These are phyloP conservation scores for Heimioporus sp. DNA, from an alignment of 768 basidiomycete genomes.

Conservation along the genomic window DNA sequence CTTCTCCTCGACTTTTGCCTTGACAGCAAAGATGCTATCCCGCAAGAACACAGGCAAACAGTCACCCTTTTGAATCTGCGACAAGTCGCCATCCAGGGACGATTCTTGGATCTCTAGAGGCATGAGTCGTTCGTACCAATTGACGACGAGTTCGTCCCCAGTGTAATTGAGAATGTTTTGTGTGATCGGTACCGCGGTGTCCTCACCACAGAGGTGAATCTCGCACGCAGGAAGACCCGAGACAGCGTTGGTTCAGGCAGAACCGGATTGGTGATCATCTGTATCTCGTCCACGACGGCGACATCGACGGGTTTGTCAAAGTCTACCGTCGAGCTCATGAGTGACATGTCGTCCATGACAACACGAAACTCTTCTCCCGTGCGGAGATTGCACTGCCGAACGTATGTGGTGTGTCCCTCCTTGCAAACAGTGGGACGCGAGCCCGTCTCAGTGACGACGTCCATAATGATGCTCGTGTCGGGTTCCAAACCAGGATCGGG, in stretches of 20 bases:
- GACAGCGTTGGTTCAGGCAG: constrained; percentile 80
- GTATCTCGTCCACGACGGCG: constrained; percentile 95
- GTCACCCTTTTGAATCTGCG: constrained; percentile 72
- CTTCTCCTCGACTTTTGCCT: constrained; percentile 62
- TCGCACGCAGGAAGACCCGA: constrained; percentile 75
- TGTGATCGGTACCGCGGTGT: constrained; percentile 84
- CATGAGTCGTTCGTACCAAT: constrained; percentile 84
- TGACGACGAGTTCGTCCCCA: constrained; percentile 78
- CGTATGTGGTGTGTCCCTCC: constrained; percentile 46
- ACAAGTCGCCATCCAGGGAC: constrained; percentile 60
- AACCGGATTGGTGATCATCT: constrained; percentile 83
- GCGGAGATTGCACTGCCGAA: constrained; percentile 74
- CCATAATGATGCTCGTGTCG: constrained; percentile 36
- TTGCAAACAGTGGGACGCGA: constrained; percentile 29
- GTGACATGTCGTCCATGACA: constrained; percentile 50
- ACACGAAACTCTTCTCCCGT: constrained; percentile 90
- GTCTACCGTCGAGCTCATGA: constrained; percentile 89
- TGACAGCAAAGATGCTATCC: constrained; percentile 70
- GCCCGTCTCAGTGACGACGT: constrained; percentile 19
- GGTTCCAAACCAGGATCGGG: constrained; percentile 38
- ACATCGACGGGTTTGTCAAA: constrained; percentile 54
- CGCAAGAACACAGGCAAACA: constrained; percentile 89
- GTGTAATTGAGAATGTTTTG: constrained; percentile 63
- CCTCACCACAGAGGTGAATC: constrained; percentile 94
- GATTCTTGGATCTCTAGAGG: constrained; percentile 71